Percentiles rank a stretch among this genome's conserved stretches.
phyloP scores from a whole-genome alignment of 129 eudicot species.

The Chrysanthemum lavandulifolium region DNA sequence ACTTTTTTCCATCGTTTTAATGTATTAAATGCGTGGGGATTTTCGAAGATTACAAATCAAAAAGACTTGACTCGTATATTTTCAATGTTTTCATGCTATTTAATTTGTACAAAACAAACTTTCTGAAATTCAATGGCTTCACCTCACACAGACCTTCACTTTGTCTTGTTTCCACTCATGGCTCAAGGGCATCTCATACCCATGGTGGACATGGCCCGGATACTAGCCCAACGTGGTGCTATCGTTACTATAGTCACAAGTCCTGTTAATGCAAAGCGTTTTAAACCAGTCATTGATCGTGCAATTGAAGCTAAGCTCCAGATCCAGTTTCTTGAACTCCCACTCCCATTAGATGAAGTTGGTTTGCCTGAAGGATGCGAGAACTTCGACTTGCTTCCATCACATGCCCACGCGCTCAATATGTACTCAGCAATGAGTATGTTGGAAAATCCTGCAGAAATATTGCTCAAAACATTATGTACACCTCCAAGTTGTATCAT shows the following conservation, averaged over 20 bases:
- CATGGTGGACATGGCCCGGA: conserved; percentile 43
- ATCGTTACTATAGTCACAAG: conserved; percentile 41
- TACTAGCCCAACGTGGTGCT: conserved; percentile 35
- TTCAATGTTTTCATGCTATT: no score
- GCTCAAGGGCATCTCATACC: conserved; percentile 42
- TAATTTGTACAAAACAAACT: no score
- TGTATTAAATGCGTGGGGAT: no score
- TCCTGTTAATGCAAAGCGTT: conserved; percentile 36
- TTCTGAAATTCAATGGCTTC: conserved; percentile 1
- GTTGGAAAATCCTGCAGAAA: conserved; percentile 30
- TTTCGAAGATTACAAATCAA: no score
- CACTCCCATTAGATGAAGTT: conserved; percentile 35
- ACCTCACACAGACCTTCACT: conserved; percentile 26
- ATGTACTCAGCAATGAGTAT: conserved; percentile 28
- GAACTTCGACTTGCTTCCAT: conserved; percentile 31
- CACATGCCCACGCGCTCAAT: neutral
- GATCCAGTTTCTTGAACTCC: conserved; percentile 25
- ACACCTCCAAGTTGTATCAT: conserved; percentile 37
- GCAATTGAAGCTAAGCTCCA: conserved; percentile 24
- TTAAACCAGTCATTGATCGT: conserved; percentile 24
- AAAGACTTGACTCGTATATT: no score
- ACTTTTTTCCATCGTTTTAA: no score
- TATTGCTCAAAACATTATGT: neutral
- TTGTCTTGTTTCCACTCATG: conserved; percentile 36
- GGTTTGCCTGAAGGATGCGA: conserved; percentile 40